Base-by-base conservation (phyloP, 164 flowering plant genomes). In the Warburgia ugandensis region DNA sequence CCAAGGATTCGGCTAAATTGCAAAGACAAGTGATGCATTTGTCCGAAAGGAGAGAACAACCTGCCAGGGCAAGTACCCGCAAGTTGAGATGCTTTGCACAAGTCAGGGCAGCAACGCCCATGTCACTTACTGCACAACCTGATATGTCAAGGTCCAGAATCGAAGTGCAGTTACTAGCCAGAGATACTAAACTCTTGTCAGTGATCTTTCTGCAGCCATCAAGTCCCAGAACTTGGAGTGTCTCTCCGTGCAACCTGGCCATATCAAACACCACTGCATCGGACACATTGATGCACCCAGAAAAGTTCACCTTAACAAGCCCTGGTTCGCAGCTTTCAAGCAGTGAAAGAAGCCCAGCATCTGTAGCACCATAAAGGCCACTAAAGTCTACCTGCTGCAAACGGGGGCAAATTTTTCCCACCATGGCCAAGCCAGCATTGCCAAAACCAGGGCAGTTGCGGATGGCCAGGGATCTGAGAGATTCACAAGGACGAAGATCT, bases 131-230 rank as follows among this genome's bases (percentile, higher is more conserved):
- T 5, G 60, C 71, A 60, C 72, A 75, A 50, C 57, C 74, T 3
- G 90, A 80, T 25, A 85, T 67, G 61, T 85, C 79, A 23, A 85
- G 84, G 29, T 83, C 90, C 32, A 29, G 44, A 17, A 85, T 77
- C 58, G 71, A 39, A 1, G 36, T 25, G 70, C 95, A 83, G 64
- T 73, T 71, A 21, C 65, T 70, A 20, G 85, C 80, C 45, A 85
- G 61, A 8, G 76, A 70, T 10, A 54, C 61, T 61, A 85, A 45
- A 63, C 95, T 71, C 12, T 67, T 60, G 65, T 80, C 90, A 1
- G 71, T 74, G 33, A 83, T 58, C 38, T 61, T 78, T 23, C 29
- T 39, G 58, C 95, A 80, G 7, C 81, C 81, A 37, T 73, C 77
- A 10, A 85, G 73, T 56, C 68, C 74, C n/a, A 80, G 62, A 50